Evolutionary conservation across 1,284 basidiomycete species (phyloP).

Genomic region (Fomes fomentarius): DNA sequence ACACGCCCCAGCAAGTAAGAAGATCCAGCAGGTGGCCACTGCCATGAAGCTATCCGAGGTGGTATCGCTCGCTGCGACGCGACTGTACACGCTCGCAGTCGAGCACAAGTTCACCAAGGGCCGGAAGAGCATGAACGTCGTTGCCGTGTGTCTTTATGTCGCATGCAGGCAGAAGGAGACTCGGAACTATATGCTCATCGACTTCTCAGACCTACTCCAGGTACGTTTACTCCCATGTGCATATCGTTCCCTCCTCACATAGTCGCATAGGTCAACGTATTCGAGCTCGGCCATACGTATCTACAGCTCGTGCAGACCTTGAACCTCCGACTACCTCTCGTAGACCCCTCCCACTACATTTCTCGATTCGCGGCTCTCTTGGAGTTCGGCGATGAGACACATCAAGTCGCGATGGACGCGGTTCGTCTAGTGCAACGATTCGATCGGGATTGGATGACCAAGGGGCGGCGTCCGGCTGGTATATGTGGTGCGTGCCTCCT

Average conservation of each 20-base stretch:
- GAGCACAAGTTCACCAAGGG: slow-evolving; percentile 95
- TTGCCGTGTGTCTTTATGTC: slow-evolving; percentile 95
- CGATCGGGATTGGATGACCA: slow-evolving; percentile 97
- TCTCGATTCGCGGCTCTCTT: slow-evolving; percentile 95
- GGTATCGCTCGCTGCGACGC: slow-evolving; percentile 81
- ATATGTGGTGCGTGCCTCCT: slow-evolving; percentile 97
- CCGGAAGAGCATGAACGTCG: slow-evolving; percentile 89
- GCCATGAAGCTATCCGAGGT: slow-evolving; percentile 81
- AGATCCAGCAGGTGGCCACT: slow-evolving; percentile 81
- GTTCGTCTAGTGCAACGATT: slow-evolving; percentile 94
- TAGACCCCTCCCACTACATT: slow-evolving; percentile 98
- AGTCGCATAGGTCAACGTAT: slow-evolving; percentile 86
- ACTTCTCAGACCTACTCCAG: slow-evolving; percentile 93
- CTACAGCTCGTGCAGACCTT: slow-evolving; percentile 92
- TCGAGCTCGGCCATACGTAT: slow-evolving; percentile 95
- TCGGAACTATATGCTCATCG: slow-evolving; percentile 95
- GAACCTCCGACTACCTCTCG: slow-evolving; percentile 85
- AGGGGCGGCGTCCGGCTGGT: slow-evolving; percentile 93
- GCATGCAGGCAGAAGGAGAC: slow-evolving; percentile 93
- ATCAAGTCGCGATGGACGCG: slow-evolving; percentile 92
- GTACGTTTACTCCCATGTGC: slow-evolving; percentile 31
- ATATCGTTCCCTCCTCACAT: neutral
- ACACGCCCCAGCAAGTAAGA: slow-evolving; percentile 67
- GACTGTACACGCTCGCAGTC: slow-evolving; percentile 92
- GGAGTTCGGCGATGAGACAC: slow-evolving; percentile 95